These are phyloP conservation scores for Penicillium taxi DNA, from an alignment of 495 filamentous ascomycete genomes.

Conservation along the genomic window DNA sequence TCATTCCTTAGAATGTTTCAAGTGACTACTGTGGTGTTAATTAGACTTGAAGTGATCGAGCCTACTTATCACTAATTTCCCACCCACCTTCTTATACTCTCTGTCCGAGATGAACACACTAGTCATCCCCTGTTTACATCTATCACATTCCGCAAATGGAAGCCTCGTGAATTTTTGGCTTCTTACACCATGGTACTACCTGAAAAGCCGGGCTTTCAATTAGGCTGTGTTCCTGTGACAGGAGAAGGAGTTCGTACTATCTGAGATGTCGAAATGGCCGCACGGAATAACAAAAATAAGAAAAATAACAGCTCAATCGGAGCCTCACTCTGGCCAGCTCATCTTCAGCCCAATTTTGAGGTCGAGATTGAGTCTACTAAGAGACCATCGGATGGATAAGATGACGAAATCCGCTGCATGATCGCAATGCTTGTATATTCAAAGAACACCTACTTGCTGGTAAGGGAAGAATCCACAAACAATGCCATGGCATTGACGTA, in stretches of 20 bases:
- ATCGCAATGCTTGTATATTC: not conserved
- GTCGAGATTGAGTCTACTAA: too few relatives aligned
- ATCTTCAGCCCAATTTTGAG: not conserved
- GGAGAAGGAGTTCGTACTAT: not conserved
- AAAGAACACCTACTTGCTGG: not conserved
- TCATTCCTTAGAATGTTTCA: too few relatives aligned
- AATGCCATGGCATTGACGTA: not conserved
- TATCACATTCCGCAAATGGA: too few relatives aligned
- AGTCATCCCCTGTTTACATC: too few relatives aligned
- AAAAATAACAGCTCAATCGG: conserved; percentile 1
- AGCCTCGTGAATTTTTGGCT: too few relatives aligned
- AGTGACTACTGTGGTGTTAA: too few relatives aligned
- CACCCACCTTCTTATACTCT: too few relatives aligned
- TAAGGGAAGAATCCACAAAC: not conserved
- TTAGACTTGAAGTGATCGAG: too few relatives aligned
- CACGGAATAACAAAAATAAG: not conserved
- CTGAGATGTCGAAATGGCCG: not conserved
- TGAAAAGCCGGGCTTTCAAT: not conserved
- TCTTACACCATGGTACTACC: not conserved
- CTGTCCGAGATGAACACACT: too few relatives aligned
- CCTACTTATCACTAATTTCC: too few relatives aligned
- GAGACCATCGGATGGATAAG: not conserved
- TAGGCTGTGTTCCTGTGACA: not conserved
- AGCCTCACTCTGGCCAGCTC: not conserved
- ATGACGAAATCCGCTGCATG: conserved; percentile 1